Conservation (phyloP, 352 stramenopile species). For the Thraustotheca clavata region DNA sequence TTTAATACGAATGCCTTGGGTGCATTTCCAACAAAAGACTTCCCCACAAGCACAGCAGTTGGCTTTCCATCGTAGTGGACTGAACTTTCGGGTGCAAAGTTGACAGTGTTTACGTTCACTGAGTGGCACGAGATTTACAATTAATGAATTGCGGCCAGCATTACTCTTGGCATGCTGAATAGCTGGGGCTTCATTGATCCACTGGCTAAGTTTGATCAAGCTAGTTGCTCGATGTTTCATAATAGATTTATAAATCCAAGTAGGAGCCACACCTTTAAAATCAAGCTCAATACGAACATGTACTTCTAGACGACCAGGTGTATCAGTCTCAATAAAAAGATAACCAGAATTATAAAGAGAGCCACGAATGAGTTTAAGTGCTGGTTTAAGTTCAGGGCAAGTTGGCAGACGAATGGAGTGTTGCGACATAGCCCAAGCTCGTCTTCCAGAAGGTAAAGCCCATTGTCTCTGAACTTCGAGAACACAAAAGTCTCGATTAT, state of each 20-base stretch:
- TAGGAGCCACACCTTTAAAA: neutral
- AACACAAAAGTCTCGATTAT: slow-evolving; percentile 20
- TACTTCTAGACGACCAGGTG: neutral
- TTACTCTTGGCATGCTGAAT: too few relatives aligned
- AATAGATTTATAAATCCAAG: slow-evolving; percentile 4
- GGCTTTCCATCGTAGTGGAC: neutral
- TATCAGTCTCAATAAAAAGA: slow-evolving; percentile 14
- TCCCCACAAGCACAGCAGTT: slow-evolving; percentile 3
- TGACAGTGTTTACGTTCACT: neutral
- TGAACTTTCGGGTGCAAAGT: slow-evolving; percentile 4
- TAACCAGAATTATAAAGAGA: neutral
- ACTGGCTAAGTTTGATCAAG: slow-evolving; percentile 5
- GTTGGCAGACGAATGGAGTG: neutral
- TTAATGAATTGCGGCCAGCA: neutral
- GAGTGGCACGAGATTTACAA: neutral
- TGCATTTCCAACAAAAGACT: slow-evolving; percentile 9
- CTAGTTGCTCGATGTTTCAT: slow-evolving; percentile 2
- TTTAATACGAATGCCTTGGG: neutral
- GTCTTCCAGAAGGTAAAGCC: neutral
- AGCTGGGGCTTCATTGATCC: neutral
- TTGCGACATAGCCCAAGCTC: neutral
- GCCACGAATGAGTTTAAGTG: neutral
- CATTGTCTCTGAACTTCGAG: slow-evolving; percentile 7
- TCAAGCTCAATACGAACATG: neutral
- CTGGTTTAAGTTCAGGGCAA: slow-evolving; percentile 6